Base-by-base conservation (phyloP, 108 stramenopile species). In the Discostella stelligeroides region DNA sequence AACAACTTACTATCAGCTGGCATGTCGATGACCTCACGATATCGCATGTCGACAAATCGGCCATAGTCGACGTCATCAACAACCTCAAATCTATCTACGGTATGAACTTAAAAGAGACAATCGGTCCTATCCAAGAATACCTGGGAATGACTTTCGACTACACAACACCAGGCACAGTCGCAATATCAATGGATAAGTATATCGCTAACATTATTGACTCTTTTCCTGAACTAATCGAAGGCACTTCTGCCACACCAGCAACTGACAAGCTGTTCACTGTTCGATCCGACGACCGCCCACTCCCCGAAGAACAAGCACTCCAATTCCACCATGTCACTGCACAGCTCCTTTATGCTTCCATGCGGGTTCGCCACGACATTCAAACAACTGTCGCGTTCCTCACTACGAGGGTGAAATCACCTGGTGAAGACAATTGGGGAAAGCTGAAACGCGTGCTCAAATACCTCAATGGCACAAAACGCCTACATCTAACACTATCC, bases 381-480 rank as follows among this genome's bases (percentile, higher is more conserved):
- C 55, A 79, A 48, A 51, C 53, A 0, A 63, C 77, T 23, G 56
- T 79, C 11, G 25, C 70, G 18, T 79, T 79, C 34, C 70, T 79
- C 8, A 40, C 42, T 10, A 72, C 50, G 38, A 30, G 63, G 30
- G 63, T 77, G 9, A 47, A 63, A 42, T 25, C 17, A 18, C 76
- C 72, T 11, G 55, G 20, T 43, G 46, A 38, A 25, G 63, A 79
- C 21, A 70, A 79, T 53, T 79, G 47, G 27, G 49, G 59, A 34
- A 79, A 72, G 56, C 49, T 72, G 0, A 38, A 30, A 10, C 54
- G 72, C 4, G 55, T 59, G 0, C 39, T 79, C 2, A 49, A 45
- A 37, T 78, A 78, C 57, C 25, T 54, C 29, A 63, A 54, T 0
- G 56, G 53, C 0, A 80, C 66, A 3, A 25, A 1, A 1, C 20